phyloP scores from a whole-genome alignment of 352 stramenopile species.

The Peronospora belbahrii region DNA sequence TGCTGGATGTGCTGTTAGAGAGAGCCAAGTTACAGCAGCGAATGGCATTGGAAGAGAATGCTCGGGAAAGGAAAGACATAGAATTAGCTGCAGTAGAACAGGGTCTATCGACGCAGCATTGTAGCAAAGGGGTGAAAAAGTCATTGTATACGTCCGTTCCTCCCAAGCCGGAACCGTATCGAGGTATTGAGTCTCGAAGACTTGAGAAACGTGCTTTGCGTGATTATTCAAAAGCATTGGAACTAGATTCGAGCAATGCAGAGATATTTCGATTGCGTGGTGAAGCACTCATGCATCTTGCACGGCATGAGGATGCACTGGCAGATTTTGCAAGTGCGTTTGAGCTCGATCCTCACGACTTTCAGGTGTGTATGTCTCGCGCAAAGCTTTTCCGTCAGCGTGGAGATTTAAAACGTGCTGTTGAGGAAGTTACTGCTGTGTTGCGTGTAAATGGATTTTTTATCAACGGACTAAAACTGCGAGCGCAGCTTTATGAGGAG shows the following conservation, averaged over 20 bases:
- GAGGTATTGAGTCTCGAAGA: conserved; percentile 27
- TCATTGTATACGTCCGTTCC: conserved; percentile 8
- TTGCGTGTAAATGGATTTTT: conserved; percentile 62
- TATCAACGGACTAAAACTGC: conserved; percentile 59
- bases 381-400: conserved; percentile 46
- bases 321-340: conserved; percentile 43
- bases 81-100: conserved; percentile 41
- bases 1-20: conserved; percentile 54
- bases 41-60: conserved; percentile 47
- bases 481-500: conserved; percentile 45
- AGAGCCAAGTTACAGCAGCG: conserved; percentile 44
- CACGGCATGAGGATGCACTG: conserved; percentile 44
- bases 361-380: conserved; percentile 49
- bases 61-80: conserved; percentile 34
- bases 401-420: conserved; percentile 29
- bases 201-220: conserved; percentile 51
- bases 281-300: conserved; percentile 39
- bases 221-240: conserved; percentile 51
- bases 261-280: conserved; percentile 42
- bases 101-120: conserved; percentile 15
- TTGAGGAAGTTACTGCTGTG: conserved; percentile 49
- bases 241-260: conserved; percentile 33
- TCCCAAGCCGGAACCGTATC: conserved; percentile 16
- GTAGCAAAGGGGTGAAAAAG: conserved; percentile 5
- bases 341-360: conserved; percentile 42